phyloP scores from a whole-genome alignment of 2,329 filamentous ascomycete genomes.

The Geosmithia morbida region DNA sequence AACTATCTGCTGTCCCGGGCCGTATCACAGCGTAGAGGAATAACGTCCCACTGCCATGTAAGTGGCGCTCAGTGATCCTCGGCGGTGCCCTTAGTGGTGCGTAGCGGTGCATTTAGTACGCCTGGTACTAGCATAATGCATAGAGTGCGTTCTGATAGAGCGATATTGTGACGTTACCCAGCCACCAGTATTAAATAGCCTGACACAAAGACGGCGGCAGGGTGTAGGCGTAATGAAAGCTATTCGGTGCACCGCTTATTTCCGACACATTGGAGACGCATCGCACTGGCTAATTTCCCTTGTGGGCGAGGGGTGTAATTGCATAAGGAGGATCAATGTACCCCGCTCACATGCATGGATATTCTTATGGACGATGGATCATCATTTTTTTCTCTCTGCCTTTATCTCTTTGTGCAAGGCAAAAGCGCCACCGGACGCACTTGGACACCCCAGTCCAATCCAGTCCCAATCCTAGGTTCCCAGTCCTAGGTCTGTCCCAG shows the following conservation, averaged over 20 bases:
- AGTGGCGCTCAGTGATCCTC: no score
- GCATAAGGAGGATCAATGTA: background rate
- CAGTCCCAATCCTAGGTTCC: background rate
- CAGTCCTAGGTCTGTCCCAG: no score
- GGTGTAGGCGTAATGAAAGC: background rate
- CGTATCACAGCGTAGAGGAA: no score
- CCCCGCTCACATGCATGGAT: background rate
- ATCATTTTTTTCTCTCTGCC: background rate
- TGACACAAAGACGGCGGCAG: background rate
- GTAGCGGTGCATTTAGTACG: no score
- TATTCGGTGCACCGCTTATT: background rate
- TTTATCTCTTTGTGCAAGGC: no score
- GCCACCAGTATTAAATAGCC: conserved; percentile 2
- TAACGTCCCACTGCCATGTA: no score
- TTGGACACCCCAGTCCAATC: background rate
- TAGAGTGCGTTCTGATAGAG: background rate
- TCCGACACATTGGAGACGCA: background rate
- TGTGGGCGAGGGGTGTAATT: background rate
- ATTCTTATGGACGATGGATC: background rate
- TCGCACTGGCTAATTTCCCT: background rate
- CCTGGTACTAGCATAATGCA: background rate
- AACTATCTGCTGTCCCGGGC: no score
- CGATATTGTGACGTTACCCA: conserved; percentile 3
- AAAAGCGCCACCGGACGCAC: background rate
- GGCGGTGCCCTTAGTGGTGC: no score